Evolutionary conservation across 148 eudicot species (phyloP).

Genomic region (Suaeda aralocaspica): DNA sequence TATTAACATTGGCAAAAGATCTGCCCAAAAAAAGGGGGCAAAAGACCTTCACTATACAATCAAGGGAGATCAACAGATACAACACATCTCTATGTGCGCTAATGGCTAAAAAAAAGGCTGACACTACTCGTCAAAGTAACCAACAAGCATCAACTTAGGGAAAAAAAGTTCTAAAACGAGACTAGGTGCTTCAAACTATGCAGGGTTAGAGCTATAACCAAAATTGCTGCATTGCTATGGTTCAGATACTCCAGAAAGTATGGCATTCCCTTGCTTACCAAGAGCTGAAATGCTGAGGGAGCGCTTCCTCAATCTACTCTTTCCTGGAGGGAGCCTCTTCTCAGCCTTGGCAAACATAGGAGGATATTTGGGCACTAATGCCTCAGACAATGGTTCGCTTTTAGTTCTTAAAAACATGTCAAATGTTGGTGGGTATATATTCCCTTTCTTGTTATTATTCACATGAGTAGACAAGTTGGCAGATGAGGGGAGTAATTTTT

Average conservation of each 20-base stretch:
- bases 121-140: neutral
- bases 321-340: slow-evolving; percentile 31
- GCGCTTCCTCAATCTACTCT: slow-evolving; percentile 49
- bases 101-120: neutral
- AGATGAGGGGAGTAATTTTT: slow-evolving; percentile 9
- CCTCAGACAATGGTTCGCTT: slow-evolving; percentile 43
- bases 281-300: slow-evolving; percentile 62
- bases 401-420: slow-evolving; percentile 47
- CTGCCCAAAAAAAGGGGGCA: neutral
- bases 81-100: neutral
- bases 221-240: slow-evolving; percentile 5
- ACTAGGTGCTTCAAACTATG: neutral
- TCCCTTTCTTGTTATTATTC: slow-evolving; percentile 24
- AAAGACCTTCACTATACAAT: slow-evolving; percentile 7
- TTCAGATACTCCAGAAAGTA: slow-evolving; percentile 17
- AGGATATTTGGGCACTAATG: slow-evolving; percentile 24
- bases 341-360: slow-evolving; percentile 32
- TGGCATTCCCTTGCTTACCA: slow-evolving; percentile 31
- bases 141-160: neutral
- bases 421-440: slow-evolving; percentile 37
- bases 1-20: neutral
- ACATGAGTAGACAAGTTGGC: slow-evolving; percentile 25
- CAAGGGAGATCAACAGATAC: neutral
- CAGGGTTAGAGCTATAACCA: neutral
- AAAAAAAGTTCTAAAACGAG: neutral